phyloP scores from a whole-genome alignment of 1,139 yeast species.

The Lodderomyces pseudojiufengensis region DNA sequence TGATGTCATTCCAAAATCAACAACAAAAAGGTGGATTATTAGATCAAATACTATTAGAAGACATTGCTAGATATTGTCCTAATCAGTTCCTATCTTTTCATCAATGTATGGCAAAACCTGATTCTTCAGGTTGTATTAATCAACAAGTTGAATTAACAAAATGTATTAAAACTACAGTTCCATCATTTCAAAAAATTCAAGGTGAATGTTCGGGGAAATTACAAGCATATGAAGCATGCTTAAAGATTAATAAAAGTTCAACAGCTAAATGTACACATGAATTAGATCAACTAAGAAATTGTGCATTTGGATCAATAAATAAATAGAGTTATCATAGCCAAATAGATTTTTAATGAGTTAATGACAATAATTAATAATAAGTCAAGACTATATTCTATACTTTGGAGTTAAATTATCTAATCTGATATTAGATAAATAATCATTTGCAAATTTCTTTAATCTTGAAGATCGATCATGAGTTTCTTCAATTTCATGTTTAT shows the following conservation, averaged over 20 bases:
- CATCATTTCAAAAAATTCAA: constrained; percentile 62
- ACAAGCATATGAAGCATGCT: constrained; percentile 59
- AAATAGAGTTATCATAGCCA: constrained; percentile 1
- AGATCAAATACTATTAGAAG: constrained; percentile 33
- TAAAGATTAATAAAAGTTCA: constrained; percentile 35
- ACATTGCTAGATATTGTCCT: constrained; percentile 63
- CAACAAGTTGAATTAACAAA: constrained; percentile 51
- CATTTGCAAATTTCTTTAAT: constrained; percentile 30
- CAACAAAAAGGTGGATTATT: constrained; percentile 21
- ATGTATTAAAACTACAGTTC: constrained; percentile 59
- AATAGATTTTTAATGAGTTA: background rate
- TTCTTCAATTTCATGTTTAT: constrained; percentile 76
- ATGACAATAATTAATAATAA: background rate
- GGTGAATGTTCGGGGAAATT: constrained; percentile 52
- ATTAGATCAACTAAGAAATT: constrained; percentile 30
- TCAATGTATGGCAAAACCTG: constrained; percentile 52
- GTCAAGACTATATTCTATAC: constrained; percentile 16
- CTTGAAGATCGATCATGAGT: constrained; percentile 55
- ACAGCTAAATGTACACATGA: constrained; percentile 35
- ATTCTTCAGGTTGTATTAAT: constrained; percentile 43
- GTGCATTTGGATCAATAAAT: constrained; percentile 30
- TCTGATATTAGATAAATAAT: constrained; percentile 33
- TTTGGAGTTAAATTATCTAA: constrained; percentile 36
- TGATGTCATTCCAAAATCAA: constrained; percentile 7
- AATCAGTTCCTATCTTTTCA: constrained; percentile 62